Evolutionary conservation across 2,329 filamentous ascomycete species (phyloP).

Genomic region (Pochonia chlamydosporia): DNA sequence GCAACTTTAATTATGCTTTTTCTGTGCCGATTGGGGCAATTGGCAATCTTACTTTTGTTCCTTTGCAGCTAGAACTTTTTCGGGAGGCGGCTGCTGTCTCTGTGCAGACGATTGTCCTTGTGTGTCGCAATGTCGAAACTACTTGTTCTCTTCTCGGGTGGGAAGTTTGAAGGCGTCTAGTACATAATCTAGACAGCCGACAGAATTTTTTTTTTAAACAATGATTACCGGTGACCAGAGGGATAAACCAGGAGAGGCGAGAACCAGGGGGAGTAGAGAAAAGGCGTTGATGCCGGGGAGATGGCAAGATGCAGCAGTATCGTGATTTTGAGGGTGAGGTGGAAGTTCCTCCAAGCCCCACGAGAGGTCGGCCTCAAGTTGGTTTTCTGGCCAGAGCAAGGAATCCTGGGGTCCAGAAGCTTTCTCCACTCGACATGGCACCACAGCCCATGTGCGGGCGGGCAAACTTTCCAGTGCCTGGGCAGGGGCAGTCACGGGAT

Average conservation of each 20-base stretch:
- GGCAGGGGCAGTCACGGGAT: not conserved
- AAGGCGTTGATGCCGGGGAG: slow-evolving; percentile 16
- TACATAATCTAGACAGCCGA: slow-evolving; percentile 31
- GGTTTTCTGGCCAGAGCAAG: slow-evolving; percentile 14
- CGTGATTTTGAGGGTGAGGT: slow-evolving; percentile 32
- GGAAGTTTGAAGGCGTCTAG: slow-evolving; percentile 25
- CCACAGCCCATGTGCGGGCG: no score
- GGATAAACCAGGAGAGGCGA: slow-evolving; percentile 33
- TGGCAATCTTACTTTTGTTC: not conserved
- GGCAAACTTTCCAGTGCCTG: no score
- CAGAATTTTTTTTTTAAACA: slow-evolving; percentile 13
- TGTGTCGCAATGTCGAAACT: not conserved
- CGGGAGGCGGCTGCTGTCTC: not conserved
- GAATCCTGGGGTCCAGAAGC: slow-evolving; percentile 14
- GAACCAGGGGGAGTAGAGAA: slow-evolving; percentile 18
- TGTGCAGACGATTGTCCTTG: not conserved
- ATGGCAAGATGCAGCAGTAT: slow-evolving; percentile 18
- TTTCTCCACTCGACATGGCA: not conserved
- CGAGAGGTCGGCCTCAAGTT: slow-evolving; percentile 19
- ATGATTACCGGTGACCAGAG: slow-evolving; percentile 34
- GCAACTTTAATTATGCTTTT: not conserved
- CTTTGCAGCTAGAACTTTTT: not conserved
- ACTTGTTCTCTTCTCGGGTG: not conserved
- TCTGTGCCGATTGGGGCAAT: not conserved
- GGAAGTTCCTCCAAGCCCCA: slow-evolving; percentile 33